These are phyloP conservation scores for Verticillium longisporum DNA, from an alignment of 2,329 filamentous ascomycete species.

Conservation along the genomic window DNA sequence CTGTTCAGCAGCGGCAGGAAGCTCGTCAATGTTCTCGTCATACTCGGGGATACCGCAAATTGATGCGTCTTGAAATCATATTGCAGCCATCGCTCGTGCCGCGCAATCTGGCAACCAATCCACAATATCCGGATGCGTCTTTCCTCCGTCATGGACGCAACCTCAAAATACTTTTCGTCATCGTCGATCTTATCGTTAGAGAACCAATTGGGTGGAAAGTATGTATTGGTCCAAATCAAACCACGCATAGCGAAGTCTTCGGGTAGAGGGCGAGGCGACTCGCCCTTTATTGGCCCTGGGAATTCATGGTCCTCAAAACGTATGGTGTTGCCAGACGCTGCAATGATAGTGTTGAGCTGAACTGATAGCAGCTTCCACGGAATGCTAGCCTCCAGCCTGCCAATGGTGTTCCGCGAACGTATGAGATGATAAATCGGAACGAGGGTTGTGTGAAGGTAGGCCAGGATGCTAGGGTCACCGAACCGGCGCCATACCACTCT, in stretches of 20 bases:
- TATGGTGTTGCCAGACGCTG: neutral
- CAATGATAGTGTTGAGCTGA: constrained; percentile 30
- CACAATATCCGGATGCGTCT: constrained; percentile 54
- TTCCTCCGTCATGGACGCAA: constrained; percentile 49
- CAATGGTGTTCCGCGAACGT: constrained; percentile 20
- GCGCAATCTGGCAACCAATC: constrained; percentile 43
- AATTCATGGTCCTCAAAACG: constrained; percentile 31
- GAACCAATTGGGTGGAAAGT: constrained; percentile 56
- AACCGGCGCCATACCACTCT: constrained; percentile 41
- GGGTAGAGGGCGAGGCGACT: constrained; percentile 48
- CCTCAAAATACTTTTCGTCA: constrained; percentile 60
- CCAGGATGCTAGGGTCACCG: constrained; percentile 51
- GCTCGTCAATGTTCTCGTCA: constrained; percentile 15
- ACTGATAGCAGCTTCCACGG: constrained; percentile 46
- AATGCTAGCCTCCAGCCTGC: constrained; percentile 31
- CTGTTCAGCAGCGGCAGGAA: neutral
- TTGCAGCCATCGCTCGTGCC: constrained; percentile 32
- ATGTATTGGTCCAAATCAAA: constrained; percentile 50
- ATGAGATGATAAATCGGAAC: constrained; percentile 48
- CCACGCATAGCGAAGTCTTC: constrained; percentile 65
- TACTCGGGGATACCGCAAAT: constrained; percentile 33
- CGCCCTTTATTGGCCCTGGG: constrained; percentile 34
- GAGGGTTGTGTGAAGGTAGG: constrained; percentile 56
- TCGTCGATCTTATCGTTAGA: constrained; percentile 51
- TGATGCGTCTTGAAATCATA: constrained; percentile 29